Conservation (phyloP, 805 yeast genomes). For the Spathaspora arborariae region DNA sequence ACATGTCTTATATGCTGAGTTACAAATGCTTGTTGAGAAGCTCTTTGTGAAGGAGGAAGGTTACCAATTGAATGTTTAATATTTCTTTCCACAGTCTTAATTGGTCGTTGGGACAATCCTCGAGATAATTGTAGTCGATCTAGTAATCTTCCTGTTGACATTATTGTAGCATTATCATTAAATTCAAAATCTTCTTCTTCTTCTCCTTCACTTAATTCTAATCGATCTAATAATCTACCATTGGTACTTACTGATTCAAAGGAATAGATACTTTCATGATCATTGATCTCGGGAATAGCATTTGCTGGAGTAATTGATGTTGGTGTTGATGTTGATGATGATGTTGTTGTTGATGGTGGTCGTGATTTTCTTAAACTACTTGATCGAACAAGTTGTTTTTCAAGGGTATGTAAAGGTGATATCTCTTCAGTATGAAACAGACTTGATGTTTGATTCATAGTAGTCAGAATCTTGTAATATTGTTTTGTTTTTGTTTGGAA, state of each 20-base stretch:
- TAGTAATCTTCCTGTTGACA: slow-evolving; percentile 27
- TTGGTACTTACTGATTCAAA: slow-evolving; percentile 42
- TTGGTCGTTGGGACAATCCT: not conserved
- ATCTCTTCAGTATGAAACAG: slow-evolving; percentile 22
- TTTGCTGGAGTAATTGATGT: not conserved
- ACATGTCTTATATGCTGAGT: slow-evolving; percentile 12
- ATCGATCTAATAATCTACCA: slow-evolving; percentile 38
- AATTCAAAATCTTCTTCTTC: slow-evolving; percentile 11
- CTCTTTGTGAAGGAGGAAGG: not conserved
- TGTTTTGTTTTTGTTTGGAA: too few species aligned
- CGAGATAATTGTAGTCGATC: slow-evolving; percentile 27
- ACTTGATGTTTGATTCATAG: not conserved
- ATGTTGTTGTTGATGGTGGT: not conserved
- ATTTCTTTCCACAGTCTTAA: not conserved
- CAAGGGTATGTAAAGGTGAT: slow-evolving; percentile 17
- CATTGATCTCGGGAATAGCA: slow-evolving; percentile 9
- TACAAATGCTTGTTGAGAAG: not conserved
- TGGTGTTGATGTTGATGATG: too few species aligned
- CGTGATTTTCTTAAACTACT: not conserved
- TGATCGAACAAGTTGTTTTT: slow-evolving; percentile 1
- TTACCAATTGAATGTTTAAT: not conserved
- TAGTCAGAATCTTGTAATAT: too few species aligned
- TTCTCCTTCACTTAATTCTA: slow-evolving; percentile 27
- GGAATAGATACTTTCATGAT: slow-evolving; percentile 37
- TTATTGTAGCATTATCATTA: slow-evolving; percentile 15